Percentiles rank a stretch among this genome's conserved stretches.
These are phyloP conservation scores for Pseudocercospora fijiensis DNA, from an alignment of 2,329 filamentous ascomycete genomes.

Conservation along the genomic window DNA sequence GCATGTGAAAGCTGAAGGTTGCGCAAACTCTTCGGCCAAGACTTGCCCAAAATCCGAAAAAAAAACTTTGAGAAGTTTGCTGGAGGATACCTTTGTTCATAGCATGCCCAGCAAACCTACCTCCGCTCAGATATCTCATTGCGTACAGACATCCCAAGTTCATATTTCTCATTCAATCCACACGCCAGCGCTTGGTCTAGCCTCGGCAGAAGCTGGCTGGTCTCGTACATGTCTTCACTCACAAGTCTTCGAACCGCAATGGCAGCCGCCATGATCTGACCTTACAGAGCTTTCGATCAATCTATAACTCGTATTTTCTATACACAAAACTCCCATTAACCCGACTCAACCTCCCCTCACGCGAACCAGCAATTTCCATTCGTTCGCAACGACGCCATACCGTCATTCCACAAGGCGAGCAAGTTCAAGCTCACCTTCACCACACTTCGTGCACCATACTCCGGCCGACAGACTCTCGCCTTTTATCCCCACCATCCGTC, in stretches of 20 bases:
- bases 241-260: not conserved
- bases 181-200: not conserved
- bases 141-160: too few relatives aligned
- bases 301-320: not conserved
- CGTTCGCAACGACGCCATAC: not conserved
- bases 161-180: not conserved
- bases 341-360: not conserved
- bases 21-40: not conserved
- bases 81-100: not conserved
- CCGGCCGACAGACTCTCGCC: not conserved
- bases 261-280: too few relatives aligned
- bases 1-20: constrained; percentile 3
- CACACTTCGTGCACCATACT: not conserved
- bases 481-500: not conserved
- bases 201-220: not conserved
- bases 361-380: not conserved
- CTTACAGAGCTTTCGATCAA: not conserved
- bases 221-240: not conserved
- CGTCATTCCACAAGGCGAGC: not conserved
- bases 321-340: not conserved
- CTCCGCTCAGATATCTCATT: too few relatives aligned
- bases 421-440: not conserved
- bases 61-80: too few relatives aligned
- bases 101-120: not conserved
- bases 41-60: not conserved